Conservation (phyloP, 1,284 basidiomycete species). For the Amylostereum areolatum region DNA sequence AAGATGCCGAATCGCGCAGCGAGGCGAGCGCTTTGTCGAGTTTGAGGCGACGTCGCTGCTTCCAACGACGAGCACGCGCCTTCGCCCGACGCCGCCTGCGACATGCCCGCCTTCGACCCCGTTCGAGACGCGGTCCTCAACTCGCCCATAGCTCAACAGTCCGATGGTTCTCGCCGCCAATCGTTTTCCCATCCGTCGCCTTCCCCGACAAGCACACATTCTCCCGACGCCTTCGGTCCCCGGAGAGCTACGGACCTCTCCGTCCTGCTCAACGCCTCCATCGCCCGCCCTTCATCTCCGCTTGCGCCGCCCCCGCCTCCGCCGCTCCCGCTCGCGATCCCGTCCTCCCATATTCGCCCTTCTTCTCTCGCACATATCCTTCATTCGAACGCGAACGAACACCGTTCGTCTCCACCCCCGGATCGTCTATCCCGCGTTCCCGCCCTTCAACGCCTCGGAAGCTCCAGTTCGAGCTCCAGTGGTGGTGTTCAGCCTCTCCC, state of each 20-base stretch:
- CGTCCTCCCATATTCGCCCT: conserved; percentile 20
- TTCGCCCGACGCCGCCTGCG: conserved; percentile 1
- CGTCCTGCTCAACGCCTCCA: conserved; percentile 60
- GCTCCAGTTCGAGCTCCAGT: not conserved
- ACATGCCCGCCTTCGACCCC: conserved; percentile 77
- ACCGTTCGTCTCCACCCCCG: not conserved
- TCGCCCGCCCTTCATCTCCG: conserved; percentile 16
- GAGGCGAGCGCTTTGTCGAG: no score
- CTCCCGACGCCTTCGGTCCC: conserved; percentile 22
- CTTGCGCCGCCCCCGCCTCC: conserved; percentile 30
- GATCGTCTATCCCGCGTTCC: not conserved
- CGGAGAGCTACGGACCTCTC: conserved; percentile 66
- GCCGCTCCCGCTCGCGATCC: conserved; percentile 31
- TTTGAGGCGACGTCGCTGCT: no score
- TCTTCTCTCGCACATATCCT: conserved; percentile 10
- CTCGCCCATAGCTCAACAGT: conserved; percentile 32
- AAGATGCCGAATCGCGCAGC: no score
- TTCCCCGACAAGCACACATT: conserved; percentile 17
- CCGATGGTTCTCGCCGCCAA: conserved; percentile 21
- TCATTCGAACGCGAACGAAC: not conserved
- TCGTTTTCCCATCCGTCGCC: conserved; percentile 23
- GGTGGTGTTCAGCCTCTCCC: not conserved
- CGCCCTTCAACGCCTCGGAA: not conserved
- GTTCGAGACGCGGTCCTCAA: conserved; percentile 76
- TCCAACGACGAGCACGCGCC: not conserved